phyloP scores from a whole-genome alignment of 208 protist genomes.

The Crithidia acanthocephali region DNA sequence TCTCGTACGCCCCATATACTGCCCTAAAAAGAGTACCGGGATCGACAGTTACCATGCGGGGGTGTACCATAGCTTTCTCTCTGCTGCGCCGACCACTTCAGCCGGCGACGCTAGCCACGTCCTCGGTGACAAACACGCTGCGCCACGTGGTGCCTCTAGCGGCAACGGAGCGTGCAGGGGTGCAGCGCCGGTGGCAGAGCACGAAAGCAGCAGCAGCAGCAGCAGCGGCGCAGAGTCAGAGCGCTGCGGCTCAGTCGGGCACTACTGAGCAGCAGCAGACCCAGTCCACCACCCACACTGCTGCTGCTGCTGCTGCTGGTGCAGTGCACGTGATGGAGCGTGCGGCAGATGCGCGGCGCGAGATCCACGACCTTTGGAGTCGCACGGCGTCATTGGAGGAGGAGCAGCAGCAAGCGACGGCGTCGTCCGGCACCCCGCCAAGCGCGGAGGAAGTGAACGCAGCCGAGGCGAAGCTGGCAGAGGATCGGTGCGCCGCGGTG shows the following conservation, averaged over 20 bases:
- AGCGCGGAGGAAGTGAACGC: slow-evolving; percentile 5
- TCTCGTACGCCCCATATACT: no score
- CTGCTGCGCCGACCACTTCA: slow-evolving; percentile 12
- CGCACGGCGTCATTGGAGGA: slow-evolving; percentile 13
- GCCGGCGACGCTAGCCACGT: background rate
- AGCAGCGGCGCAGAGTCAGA: slow-evolving; percentile 7
- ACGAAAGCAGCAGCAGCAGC: background rate
- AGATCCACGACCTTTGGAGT: slow-evolving; percentile 78
- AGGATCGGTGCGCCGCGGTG: slow-evolving; percentile 35
- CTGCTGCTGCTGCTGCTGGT: slow-evolving; percentile 1
- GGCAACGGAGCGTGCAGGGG: background rate
- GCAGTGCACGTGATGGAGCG: slow-evolving; percentile 72
- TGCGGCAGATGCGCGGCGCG: slow-evolving; percentile 65
- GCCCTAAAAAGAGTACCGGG: no score
- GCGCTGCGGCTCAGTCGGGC: no score
- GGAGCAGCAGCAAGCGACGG: slow-evolving; percentile 19
- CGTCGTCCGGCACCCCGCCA: background rate
- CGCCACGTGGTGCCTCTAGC: background rate
- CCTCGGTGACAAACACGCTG: background rate
- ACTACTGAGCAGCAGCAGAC: slow-evolving; percentile 1
- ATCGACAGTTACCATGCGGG: slow-evolving; percentile 21
- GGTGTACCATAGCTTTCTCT: slow-evolving; percentile 13
- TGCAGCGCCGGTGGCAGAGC: slow-evolving; percentile 16
- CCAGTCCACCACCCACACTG: background rate
- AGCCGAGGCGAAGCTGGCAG: slow-evolving; percentile 26